Percentiles rank a stretch among this genome's conserved stretches.
Evolutionary conservation across 2,329 filamentous ascomycete species (phyloP).

Genomic region (Colletotrichum caudatum): DNA sequence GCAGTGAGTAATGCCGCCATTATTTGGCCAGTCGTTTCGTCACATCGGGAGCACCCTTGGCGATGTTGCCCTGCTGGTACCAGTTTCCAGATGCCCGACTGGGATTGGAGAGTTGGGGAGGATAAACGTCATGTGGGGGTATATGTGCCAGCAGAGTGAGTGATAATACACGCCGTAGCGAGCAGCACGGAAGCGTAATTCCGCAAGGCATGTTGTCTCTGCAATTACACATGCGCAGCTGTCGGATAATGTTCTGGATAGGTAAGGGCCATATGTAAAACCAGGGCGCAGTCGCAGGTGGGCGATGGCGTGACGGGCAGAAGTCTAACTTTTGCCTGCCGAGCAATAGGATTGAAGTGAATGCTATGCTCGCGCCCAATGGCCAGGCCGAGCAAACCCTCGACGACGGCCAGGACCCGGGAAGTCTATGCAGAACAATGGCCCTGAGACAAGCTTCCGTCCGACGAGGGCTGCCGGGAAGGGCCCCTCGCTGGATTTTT

Average conservation of each 20-base stretch:
- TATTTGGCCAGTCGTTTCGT: conserved; percentile 6
- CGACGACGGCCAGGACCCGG: background rate
- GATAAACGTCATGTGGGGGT: conserved; percentile 33
- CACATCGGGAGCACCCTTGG: conserved; percentile 16
- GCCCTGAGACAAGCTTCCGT: background rate
- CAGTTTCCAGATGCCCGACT: conserved; percentile 6
- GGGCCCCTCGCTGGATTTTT: conserved; percentile 7
- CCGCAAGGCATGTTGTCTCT: background rate
- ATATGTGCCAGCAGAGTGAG: conserved; percentile 31
- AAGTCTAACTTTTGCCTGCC: background rate
- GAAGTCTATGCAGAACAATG: background rate
- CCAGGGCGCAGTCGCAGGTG: no score
- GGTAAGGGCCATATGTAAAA: no score
- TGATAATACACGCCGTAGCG: conserved; percentile 5
- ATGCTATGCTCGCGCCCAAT: conserved; percentile 18
- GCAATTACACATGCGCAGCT: background rate
- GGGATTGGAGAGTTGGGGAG: background rate
- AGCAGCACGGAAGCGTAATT: background rate
- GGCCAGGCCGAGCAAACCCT: background rate
- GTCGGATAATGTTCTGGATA: no score
- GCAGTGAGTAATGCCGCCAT: conserved; percentile 2
- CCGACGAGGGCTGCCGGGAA: conserved; percentile 16
- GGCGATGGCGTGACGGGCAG: no score
- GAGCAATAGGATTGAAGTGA: conserved; percentile 1
- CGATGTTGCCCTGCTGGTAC: background rate